A percentile compares a stretch with the other conserved stretches of the same genome.
These are phyloP conservation scores for Aspergillus viridinutans DNA, from an alignment of 2,329 filamentous ascomycete species.

Conservation along the genomic window DNA sequence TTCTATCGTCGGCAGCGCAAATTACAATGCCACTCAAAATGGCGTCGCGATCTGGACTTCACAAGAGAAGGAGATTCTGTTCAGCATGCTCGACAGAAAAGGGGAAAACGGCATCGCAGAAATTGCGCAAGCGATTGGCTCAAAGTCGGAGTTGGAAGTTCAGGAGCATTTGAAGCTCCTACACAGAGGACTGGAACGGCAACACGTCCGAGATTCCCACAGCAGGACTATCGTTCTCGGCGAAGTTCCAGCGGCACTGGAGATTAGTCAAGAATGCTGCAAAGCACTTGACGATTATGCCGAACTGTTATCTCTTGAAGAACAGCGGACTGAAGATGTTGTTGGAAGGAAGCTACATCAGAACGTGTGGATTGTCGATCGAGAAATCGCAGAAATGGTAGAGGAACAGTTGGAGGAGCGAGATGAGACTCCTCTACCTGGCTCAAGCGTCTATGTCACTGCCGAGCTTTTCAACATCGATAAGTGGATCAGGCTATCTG, in stretches of 20 bases:
- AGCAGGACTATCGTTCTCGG: slow-evolving; percentile 42
- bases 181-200: slow-evolving; percentile 45
- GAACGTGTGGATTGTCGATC: slow-evolving; percentile 61
- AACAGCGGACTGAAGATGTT: slow-evolving; percentile 60
- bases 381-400: slow-evolving; percentile 26
- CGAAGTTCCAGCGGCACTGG: slow-evolving; percentile 67
- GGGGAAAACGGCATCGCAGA: slow-evolving; percentile 59
- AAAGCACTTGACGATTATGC: slow-evolving; percentile 64
- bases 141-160: slow-evolving; percentile 73
- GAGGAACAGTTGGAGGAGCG: slow-evolving; percentile 22
- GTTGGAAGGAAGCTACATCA: slow-evolving; percentile 60
- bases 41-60: slow-evolving; percentile 68
- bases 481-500: slow-evolving; percentile 61
- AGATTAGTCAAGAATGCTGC: slow-evolving; percentile 65
- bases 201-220: slow-evolving; percentile 32
- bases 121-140: slow-evolving; percentile 61
- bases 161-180: slow-evolving; percentile 65
- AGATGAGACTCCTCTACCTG: slow-evolving; percentile 21
- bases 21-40: slow-evolving; percentile 52
- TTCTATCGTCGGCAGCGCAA: slow-evolving; percentile 9
- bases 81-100: slow-evolving; percentile 59
- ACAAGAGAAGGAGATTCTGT: slow-evolving; percentile 68
- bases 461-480: slow-evolving; percentile 55
- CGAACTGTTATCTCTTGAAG: slow-evolving; percentile 59
- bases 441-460: slow-evolving; percentile 43